Evolutionary conservation across 2,329 filamentous ascomycete genomes (phyloP).

Genomic region (Ceratocystis ficicola): DNA sequence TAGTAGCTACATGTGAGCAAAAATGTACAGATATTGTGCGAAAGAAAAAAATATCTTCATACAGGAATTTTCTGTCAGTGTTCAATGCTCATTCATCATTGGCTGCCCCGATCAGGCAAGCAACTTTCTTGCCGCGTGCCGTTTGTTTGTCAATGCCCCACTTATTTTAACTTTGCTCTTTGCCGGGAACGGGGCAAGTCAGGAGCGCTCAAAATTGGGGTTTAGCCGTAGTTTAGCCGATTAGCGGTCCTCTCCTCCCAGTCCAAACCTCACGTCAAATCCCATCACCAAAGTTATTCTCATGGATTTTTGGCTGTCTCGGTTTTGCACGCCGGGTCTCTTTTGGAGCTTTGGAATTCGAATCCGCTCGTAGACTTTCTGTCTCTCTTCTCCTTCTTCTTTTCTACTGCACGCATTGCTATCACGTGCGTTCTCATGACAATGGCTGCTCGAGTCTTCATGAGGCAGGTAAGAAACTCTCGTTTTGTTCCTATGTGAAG

Average conservation of each 20-base stretch:
- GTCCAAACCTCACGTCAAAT: conserved; percentile 13
- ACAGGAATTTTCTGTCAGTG: no score
- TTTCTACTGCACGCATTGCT: background rate
- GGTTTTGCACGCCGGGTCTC: conserved; percentile 15
- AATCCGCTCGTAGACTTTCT: conserved; percentile 20
- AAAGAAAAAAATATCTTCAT: background rate
- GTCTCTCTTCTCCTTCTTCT: background rate
- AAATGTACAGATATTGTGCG: background rate
- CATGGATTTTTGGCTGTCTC: conserved; percentile 16
- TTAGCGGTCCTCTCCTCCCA: background rate
- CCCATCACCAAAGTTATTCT: conserved; percentile 22
- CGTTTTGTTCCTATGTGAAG: background rate
- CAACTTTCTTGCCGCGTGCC: background rate
- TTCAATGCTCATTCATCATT: background rate
- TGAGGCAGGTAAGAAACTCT: conserved; percentile 39
- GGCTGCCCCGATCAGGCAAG: background rate
- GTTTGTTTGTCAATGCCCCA: conserved; percentile 3
- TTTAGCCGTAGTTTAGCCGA: conserved; percentile 22
- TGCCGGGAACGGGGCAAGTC: conserved; percentile 5
- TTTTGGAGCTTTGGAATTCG: conserved; percentile 11
- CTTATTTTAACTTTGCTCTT: conserved; percentile 14
- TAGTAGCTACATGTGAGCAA: conserved; percentile 11
- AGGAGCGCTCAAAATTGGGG: background rate
- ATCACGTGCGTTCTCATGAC: conserved; percentile 27
- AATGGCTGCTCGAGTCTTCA: conserved; percentile 50